A percentile compares a stretch with the other conserved stretches of the same genome.
These are phyloP conservation scores for Gracilaria vermiculophylla DNA, from an alignment of 23 red algal genomes.

Conservation along the genomic window DNA sequence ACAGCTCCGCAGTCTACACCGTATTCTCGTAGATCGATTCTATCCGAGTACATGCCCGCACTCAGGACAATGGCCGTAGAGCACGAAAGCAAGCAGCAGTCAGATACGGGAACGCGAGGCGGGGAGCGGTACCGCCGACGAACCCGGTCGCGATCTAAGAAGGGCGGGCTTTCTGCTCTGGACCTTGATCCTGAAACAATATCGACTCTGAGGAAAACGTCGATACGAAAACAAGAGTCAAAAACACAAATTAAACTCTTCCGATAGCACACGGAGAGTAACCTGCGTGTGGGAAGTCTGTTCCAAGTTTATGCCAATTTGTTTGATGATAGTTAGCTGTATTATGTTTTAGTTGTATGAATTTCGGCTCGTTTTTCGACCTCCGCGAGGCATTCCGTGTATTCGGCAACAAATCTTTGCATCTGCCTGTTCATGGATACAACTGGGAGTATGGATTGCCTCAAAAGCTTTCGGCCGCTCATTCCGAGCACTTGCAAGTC, in stretches of 20 bases:
- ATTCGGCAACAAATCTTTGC: constrained; percentile 76
- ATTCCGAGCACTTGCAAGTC: constrained; percentile 48
- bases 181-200: constrained; percentile 31
- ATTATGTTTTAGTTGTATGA: background rate
- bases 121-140: background rate
- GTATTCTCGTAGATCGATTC: background rate
- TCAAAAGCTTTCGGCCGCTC: constrained; percentile 50
- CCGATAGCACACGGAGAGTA: background rate
- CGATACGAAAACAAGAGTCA: background rate
- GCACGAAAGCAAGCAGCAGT: background rate
- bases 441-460: constrained; percentile 65
- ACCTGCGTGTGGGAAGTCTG: background rate
- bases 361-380: background rate
- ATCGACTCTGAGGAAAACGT: constrained; percentile 2
- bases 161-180: constrained; percentile 29
- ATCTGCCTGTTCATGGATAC: constrained; percentile 59
- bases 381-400: constrained; percentile 50
- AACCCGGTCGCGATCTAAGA: constrained; percentile 23
- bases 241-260: background rate
- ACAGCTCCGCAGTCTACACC: background rate
- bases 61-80: constrained; percentile 38
- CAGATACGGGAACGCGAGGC: background rate
- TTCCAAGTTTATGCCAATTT: background rate
- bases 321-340: constrained; percentile 20
- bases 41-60: constrained; percentile 35